A percentile compares a stretch with the other conserved stretches of the same genome.
phyloP scores from a whole-genome alignment of 768 basidiomycete genomes.

The Strobilomyces echinocephalus region DNA sequence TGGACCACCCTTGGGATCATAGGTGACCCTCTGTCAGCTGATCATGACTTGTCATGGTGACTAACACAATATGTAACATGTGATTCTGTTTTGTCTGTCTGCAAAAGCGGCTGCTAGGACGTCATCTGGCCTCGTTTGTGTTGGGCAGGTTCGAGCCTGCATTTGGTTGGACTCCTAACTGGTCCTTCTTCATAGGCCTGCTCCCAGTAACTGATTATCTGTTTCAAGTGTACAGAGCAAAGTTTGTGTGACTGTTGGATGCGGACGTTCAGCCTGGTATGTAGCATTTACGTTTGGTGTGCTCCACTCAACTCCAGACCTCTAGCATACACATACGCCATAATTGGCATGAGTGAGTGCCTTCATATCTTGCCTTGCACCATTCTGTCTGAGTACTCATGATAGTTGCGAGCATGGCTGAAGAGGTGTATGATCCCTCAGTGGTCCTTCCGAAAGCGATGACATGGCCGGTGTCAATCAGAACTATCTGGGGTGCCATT shows the following conservation, averaged over 20 bases:
- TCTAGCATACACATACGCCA: slow-evolving; percentile 51
- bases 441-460: slow-evolving; percentile 53
- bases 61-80: slow-evolving; percentile 32
- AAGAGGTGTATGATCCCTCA: slow-evolving; percentile 59
- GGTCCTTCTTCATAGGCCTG: slow-evolving; percentile 65
- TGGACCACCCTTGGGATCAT: slow-evolving; percentile 61
- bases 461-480: slow-evolving; percentile 49
- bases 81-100: slow-evolving; percentile 53
- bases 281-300: neutral
- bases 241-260: neutral
- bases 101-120: slow-evolving; percentile 54
- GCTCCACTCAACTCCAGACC: slow-evolving; percentile 14
- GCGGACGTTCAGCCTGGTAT: slow-evolving; percentile 25
- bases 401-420: slow-evolving; percentile 59
- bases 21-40: slow-evolving; percentile 27
- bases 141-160: slow-evolving; percentile 56
- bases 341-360: slow-evolving; percentile 55
- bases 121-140: slow-evolving; percentile 51
- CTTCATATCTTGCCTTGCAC: neutral
- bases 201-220: slow-evolving; percentile 40
- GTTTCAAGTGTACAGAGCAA: neutral
- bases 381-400: slow-evolving; percentile 1
- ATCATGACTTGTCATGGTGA: neutral
- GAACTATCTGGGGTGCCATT: slow-evolving; percentile 45
- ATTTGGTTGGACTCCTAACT: slow-evolving; percentile 63